Evolutionary conservation across 495 filamentous ascomycete species (phyloP).

Genomic region (Acidiella bohemica): DNA sequence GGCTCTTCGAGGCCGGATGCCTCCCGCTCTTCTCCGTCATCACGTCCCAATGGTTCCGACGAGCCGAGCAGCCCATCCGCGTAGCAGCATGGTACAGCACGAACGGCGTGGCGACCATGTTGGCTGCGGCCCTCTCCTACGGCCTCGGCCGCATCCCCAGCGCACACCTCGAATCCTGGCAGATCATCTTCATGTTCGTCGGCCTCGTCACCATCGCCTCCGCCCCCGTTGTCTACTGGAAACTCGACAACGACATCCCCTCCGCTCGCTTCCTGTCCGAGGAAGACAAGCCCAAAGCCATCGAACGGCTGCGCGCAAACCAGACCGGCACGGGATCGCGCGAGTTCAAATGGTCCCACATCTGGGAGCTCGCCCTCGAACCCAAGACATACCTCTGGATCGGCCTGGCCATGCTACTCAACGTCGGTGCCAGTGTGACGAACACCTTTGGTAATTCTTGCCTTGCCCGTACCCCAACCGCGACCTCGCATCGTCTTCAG

Average conservation of each 20-base stretch:
- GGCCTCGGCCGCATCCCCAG: slow-evolving; percentile 44
- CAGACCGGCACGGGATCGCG: slow-evolving; percentile 23
- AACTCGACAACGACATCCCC: slow-evolving; percentile 35
- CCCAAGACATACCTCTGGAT: slow-evolving; percentile 39
- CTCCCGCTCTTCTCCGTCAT: slow-evolving; percentile 43
- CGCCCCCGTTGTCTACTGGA: slow-evolving; percentile 33
- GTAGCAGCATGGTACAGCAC: slow-evolving; percentile 39
- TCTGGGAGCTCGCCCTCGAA: slow-evolving; percentile 35
- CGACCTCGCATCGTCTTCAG: too few relatives aligned
- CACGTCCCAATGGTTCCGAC: slow-evolving; percentile 38
- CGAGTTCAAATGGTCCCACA: slow-evolving; percentile 36
- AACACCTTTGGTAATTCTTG: slow-evolving; percentile 8
- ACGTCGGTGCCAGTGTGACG: slow-evolving; percentile 47
- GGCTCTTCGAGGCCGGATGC: slow-evolving; percentile 41
- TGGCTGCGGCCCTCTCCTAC: slow-evolving; percentile 35
- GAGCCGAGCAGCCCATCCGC: slow-evolving; percentile 37
- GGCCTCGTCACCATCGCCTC: slow-evolving; percentile 38
- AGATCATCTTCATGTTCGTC: slow-evolving; percentile 41
- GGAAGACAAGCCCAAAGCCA: slow-evolving; percentile 14
- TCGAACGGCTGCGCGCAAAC: slow-evolving; percentile 22
- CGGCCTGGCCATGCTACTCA: slow-evolving; percentile 43
- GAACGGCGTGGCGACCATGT: slow-evolving; percentile 37
- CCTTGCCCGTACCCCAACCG: too few relatives aligned
- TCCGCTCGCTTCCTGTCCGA: slow-evolving; percentile 22
- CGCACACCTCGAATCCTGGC: slow-evolving; percentile 41